Evolutionary conservation across 1,284 basidiomycete species (phyloP).

Genomic region (Leccinum subatratum): DNA sequence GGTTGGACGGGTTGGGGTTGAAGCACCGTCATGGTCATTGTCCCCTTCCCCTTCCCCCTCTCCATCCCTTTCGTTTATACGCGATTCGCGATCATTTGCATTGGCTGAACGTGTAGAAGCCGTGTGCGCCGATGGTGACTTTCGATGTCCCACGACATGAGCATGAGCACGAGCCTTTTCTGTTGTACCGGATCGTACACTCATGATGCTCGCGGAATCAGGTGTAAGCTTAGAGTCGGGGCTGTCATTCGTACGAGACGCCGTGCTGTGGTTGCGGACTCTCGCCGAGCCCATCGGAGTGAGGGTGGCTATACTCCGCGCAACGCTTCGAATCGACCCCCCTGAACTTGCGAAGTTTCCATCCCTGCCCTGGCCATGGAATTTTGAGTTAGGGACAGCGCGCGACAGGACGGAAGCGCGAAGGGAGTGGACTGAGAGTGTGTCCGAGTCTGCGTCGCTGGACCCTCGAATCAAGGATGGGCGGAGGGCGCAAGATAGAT

Average conservation of each 20-base stretch:
- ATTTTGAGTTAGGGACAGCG: slow-evolving; percentile 34
- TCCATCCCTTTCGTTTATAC: slow-evolving; percentile 5
- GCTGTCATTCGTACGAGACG: slow-evolving; percentile 31
- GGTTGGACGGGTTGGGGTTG: slow-evolving; percentile 17
- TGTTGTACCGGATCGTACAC: slow-evolving; percentile 21
- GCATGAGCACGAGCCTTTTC: slow-evolving; percentile 23
- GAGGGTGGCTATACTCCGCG: slow-evolving; percentile 41
- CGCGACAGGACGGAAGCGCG: slow-evolving; percentile 57
- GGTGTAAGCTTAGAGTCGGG: slow-evolving; percentile 69
- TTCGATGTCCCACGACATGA: slow-evolving; percentile 21
- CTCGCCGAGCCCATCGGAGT: slow-evolving; percentile 27
- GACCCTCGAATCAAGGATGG: slow-evolving; percentile 26
- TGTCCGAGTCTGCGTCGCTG: slow-evolving; percentile 41
- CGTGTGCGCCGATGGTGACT: slow-evolving; percentile 19
- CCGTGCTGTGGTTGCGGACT: slow-evolving; percentile 27
- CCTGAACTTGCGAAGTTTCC: slow-evolving; percentile 22
- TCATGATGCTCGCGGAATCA: slow-evolving; percentile 23
- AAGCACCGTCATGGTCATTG: slow-evolving; percentile 17
- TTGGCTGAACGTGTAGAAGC: slow-evolving; percentile 5
- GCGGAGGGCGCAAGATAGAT: slow-evolving; percentile 31
- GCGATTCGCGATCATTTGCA: slow-evolving; percentile 4
- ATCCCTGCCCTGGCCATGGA: slow-evolving; percentile 25
- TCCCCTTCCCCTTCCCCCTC: slow-evolving; percentile 14
- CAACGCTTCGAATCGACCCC: slow-evolving; percentile 43
- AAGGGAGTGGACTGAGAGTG: slow-evolving; percentile 47